Percentiles rank a stretch among this genome's conserved stretches.
These are phyloP conservation scores for Alternaria conjuncta DNA, from an alignment of 2,329 filamentous ascomycete species.

Conservation along the genomic window DNA sequence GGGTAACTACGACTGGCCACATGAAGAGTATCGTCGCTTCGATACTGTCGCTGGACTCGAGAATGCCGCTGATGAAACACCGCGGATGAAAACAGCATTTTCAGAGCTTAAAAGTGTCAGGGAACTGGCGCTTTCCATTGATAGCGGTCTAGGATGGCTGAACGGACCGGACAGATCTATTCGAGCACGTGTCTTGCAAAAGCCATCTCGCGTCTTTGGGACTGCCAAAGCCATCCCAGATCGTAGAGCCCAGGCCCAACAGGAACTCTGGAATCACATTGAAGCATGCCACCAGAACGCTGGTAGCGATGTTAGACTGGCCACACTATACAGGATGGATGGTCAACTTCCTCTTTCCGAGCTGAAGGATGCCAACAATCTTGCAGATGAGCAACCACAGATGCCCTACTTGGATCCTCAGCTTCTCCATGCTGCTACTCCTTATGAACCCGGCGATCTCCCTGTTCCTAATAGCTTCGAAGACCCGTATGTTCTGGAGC, in stretches of 20 bases:
- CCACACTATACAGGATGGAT: conserved; percentile 39
- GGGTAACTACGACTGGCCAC: conserved; percentile 71
- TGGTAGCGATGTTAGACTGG: conserved; percentile 32
- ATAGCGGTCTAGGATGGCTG: conserved; percentile 72
- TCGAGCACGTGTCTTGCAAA: conserved; percentile 55
- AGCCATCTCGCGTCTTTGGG: conserved; percentile 56
- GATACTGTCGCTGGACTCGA: conserved; percentile 66
- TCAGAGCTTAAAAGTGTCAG: conserved; percentile 61
- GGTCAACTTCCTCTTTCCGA: conserved; percentile 21
- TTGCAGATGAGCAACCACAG: conserved; percentile 26
- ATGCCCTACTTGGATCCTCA: conserved; percentile 41
- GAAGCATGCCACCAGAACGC: conserved; percentile 25
- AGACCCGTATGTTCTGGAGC: conserved; percentile 27
- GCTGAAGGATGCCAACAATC: conserved; percentile 14
- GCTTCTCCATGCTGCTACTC: conserved; percentile 35
- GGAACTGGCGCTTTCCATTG: conserved; percentile 71
- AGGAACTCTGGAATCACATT: conserved; percentile 46
- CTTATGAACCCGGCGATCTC: conserved; percentile 26
- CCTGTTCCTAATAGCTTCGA: conserved; percentile 28
- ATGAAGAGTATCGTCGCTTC: conserved; percentile 65
- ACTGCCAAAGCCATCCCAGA: conserved; percentile 47
- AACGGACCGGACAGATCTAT: conserved; percentile 65
- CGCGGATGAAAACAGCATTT: conserved; percentile 67
- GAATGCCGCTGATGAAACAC: conserved; percentile 67
- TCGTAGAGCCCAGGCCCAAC: conserved; percentile 43